Evolutionary conservation across 805 yeast genomes (phyloP).

Genomic region (Millerozyma miso): DNA sequence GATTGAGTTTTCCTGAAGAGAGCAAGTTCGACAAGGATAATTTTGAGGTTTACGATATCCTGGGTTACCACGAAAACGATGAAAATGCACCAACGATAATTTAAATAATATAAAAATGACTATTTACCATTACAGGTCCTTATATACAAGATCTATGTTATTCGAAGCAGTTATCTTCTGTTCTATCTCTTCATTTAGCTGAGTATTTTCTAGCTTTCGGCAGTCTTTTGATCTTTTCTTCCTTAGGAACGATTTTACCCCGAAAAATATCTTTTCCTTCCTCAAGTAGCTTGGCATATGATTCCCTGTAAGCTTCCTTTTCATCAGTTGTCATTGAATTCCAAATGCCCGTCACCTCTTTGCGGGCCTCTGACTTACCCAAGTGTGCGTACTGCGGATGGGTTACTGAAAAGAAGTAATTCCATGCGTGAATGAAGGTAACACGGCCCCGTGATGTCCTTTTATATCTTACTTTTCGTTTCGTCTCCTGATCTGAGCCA

Average conservation of each 20-base stretch:
- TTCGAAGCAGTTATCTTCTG: not conserved
- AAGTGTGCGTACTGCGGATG: conserved; percentile 11
- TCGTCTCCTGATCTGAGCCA: not conserved
- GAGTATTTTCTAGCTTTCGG: conserved; percentile 1
- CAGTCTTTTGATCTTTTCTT: conserved; percentile 15
- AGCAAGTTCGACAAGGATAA: conserved; percentile 13
- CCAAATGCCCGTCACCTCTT: conserved; percentile 19
- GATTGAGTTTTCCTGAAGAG: conserved; percentile 2
- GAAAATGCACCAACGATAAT: conserved; percentile 27
- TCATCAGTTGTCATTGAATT: conserved; percentile 19
- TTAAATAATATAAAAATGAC: too few species aligned
- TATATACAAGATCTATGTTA: not conserved
- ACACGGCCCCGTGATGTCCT: conserved; percentile 12
- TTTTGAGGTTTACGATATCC: conserved; percentile 22
- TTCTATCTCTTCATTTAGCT: not conserved
- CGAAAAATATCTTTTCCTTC: conserved; percentile 26
- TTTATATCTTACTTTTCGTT: not conserved
- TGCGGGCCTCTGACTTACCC: conserved; percentile 9
- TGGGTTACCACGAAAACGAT: conserved; percentile 18
- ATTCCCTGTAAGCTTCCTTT: conserved; percentile 24
- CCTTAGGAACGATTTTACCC: conserved; percentile 25
- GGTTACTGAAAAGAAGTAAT: conserved; percentile 22
- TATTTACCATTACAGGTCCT: too few species aligned
- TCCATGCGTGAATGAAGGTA: conserved; percentile 33
- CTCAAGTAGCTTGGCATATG: conserved; percentile 21